Evolutionary conservation across 305 asterid genomes (phyloP).

Genomic region (Fraxinus platypoda): DNA sequence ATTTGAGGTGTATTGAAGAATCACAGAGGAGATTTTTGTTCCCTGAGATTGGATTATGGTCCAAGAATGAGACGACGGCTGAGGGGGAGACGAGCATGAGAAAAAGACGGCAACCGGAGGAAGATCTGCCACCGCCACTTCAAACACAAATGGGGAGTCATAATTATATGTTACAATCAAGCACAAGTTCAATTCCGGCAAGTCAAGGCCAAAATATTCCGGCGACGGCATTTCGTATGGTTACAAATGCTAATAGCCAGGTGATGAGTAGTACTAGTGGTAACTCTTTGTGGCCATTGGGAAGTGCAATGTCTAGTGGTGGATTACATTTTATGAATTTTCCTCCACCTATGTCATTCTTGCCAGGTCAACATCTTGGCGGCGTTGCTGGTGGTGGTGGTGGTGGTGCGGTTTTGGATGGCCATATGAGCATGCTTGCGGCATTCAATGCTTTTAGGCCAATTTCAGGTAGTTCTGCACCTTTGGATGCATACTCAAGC

Average conservation of each 20-base stretch:
- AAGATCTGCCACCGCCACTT: slow-evolving; percentile 30
- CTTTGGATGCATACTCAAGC: slow-evolving; percentile 27
- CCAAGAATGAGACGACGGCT: slow-evolving; percentile 19
- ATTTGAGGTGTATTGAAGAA: slow-evolving; percentile 22
- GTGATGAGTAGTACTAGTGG: slow-evolving; percentile 27
- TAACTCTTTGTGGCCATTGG: slow-evolving; percentile 45
- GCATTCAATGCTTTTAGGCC: slow-evolving; percentile 45
- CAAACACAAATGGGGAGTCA: slow-evolving; percentile 42
- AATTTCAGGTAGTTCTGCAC: slow-evolving; percentile 28
- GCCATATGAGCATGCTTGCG: slow-evolving; percentile 51
- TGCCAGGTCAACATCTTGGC: slow-evolving; percentile 36
- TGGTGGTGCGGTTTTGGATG: slow-evolving; percentile 31
- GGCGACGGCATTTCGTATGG: slow-evolving; percentile 45
- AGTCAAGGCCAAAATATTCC: slow-evolving; percentile 45
- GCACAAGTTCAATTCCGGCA: slow-evolving; percentile 48
- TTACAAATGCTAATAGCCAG: slow-evolving; percentile 30
- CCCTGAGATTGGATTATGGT: slow-evolving; percentile 23
- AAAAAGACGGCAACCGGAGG: slow-evolving; percentile 43
- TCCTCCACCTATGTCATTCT: slow-evolving; percentile 36
- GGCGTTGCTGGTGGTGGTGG: slow-evolving; percentile 18
- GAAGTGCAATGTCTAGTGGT: slow-evolving; percentile 26
- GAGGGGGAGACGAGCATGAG: slow-evolving; percentile 16
- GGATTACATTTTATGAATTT: slow-evolving; percentile 51
- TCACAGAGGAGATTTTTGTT: slow-evolving; percentile 28
- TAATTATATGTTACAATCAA: slow-evolving; percentile 55